Percentiles rank a stretch among this genome's conserved stretches.
These are phyloP conservation scores for Pseudocercospora cruenta DNA, from an alignment of 2,329 filamentous ascomycete species.

Conservation along the genomic window DNA sequence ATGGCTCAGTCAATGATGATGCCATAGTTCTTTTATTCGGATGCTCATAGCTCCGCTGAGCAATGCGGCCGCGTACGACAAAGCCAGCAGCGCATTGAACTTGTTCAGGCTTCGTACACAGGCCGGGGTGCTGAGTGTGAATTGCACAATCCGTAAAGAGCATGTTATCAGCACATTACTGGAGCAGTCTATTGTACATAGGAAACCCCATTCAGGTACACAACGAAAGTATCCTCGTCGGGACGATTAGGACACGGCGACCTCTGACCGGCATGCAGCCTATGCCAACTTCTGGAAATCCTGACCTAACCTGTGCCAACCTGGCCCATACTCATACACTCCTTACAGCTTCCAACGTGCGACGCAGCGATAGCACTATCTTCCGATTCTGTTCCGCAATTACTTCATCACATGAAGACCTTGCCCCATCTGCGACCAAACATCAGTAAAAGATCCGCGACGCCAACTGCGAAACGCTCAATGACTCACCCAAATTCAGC, in stretches of 20 bases:
- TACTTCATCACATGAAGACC: constrained; percentile 8
- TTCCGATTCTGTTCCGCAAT: background rate
- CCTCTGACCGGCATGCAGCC: background rate
- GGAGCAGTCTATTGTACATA: background rate
- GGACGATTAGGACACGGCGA: background rate
- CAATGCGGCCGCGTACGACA: no score
- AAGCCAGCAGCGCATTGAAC: no score
- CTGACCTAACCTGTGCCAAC: background rate
- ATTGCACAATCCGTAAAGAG: background rate
- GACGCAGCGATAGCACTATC: background rate
- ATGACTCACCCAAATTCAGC: constrained; percentile 29
- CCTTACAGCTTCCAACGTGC: background rate
- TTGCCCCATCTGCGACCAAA: constrained; percentile 14
- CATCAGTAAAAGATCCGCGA: constrained; percentile 5
- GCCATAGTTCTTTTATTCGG: no score
- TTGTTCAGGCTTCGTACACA: no score
- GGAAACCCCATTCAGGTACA: background rate
- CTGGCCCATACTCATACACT: background rate
- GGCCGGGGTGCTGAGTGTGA: no score
- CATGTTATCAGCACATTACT: background rate
- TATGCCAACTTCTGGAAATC: background rate
- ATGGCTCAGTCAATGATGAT: no score
- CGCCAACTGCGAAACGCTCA: background rate
- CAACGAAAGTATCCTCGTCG: background rate
- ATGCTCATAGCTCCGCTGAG: no score